Conservation (phyloP, 805 yeast genomes). For the Jamesozyma hellenica region DNA sequence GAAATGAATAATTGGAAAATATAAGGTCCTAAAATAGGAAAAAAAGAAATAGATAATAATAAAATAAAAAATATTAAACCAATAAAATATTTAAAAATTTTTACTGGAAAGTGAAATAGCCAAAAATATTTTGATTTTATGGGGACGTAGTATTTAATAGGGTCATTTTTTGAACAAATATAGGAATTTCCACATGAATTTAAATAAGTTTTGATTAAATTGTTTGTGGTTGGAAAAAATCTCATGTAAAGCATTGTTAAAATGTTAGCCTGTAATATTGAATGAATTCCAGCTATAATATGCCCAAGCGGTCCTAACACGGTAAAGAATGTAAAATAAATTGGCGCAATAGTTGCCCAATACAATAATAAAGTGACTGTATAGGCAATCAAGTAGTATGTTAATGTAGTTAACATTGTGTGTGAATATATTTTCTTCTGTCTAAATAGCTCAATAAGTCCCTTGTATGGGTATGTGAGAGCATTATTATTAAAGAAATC, state of each 20-base stretch:
- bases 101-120: slow-evolving; percentile 23
- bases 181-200: slow-evolving; percentile 6
- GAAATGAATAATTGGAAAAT: slow-evolving; percentile 18
- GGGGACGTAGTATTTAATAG: slow-evolving; percentile 25
- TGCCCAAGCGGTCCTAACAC: slow-evolving; percentile 26
- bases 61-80: slow-evolving; percentile 7
- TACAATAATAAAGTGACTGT: slow-evolving; percentile 16
- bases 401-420: slow-evolving; percentile 6
- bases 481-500: slow-evolving; percentile 17
- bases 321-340: slow-evolving; percentile 21
- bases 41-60: slow-evolving; percentile 16
- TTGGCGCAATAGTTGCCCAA: slow-evolving; percentile 25
- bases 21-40: slow-evolving; percentile 27
- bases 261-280: slow-evolving; percentile 24
- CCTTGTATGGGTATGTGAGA: slow-evolving; percentile 20
- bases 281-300: slow-evolving; percentile 21
- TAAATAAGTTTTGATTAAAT: slow-evolving; percentile 11
- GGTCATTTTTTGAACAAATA: slow-evolving; percentile 5
- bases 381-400: slow-evolving; percentile 14
- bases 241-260: slow-evolving; percentile 27
- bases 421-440: slow-evolving; percentile 11
- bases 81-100: slow-evolving; percentile 12
- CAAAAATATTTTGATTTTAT: slow-evolving; percentile 20
- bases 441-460: slow-evolving; percentile 12
- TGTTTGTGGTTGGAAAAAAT: slow-evolving; percentile 17